Percentiles rank a stretch among this genome's conserved stretches.
phyloP scores from a whole-genome alignment of 305 asterid genomes.

The Fraxinus greggii region DNA sequence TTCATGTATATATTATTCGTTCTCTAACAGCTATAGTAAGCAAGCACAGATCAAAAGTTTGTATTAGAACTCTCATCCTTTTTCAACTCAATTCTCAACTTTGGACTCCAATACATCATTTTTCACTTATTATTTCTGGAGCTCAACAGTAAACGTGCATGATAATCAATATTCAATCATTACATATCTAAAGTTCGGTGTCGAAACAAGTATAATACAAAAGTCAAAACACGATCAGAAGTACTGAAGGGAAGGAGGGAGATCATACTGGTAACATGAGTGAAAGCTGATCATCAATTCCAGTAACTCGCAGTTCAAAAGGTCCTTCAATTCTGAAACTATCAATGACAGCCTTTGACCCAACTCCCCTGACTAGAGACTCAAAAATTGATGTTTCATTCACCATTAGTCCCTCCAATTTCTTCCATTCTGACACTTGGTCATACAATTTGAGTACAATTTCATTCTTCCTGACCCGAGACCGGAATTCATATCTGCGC shows the following conservation, averaged over 20 bases:
- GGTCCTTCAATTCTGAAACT: constrained; percentile 67
- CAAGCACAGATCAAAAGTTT: neutral
- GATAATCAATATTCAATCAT: constrained; percentile 1
- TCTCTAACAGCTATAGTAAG: neutral
- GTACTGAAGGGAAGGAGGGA: neutral
- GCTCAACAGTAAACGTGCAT: neutral
- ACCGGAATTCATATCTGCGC: constrained; percentile 47
- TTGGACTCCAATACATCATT: neutral
- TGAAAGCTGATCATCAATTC: constrained; percentile 52
- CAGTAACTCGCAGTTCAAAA: constrained; percentile 47
- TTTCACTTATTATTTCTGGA: neutral
- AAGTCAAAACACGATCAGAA: neutral
- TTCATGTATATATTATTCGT: neutral
- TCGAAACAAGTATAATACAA: neutral
- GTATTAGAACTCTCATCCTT: neutral
- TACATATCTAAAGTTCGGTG: neutral
- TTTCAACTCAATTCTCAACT: neutral
- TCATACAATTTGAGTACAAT: constrained; percentile 58
- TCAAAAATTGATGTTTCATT: constrained; percentile 45
- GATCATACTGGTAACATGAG: constrained; percentile 59
- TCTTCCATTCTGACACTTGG: constrained; percentile 58
- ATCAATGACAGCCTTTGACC: constrained; percentile 44
- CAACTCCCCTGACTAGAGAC: constrained; percentile 44
- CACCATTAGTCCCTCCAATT: constrained; percentile 26
- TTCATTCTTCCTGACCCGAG: constrained; percentile 51